A percentile compares a stretch with the other conserved stretches of the same genome.
These are phyloP conservation scores for Umbilicus rupestris DNA, from an alignment of 164 flowering plant species.

Conservation along the genomic window DNA sequence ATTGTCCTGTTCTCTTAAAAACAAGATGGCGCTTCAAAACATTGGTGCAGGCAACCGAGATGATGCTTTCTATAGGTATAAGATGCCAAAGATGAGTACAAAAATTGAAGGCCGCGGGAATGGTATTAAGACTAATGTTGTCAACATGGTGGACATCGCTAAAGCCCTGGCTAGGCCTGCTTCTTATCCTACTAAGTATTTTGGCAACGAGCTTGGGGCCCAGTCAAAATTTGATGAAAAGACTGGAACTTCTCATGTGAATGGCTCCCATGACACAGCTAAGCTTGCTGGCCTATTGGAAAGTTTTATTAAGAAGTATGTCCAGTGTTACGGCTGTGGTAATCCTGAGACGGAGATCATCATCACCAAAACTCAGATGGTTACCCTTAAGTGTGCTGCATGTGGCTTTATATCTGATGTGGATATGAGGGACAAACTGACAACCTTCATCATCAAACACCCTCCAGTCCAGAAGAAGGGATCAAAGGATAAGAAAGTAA, in stretches of 20 bases:
- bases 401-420: constrained; percentile 90
- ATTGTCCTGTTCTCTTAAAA: constrained; percentile 25
- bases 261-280: constrained; percentile 80
- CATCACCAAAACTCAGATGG: constrained; percentile 75
- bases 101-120: constrained; percentile 92
- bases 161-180: constrained; percentile 92
- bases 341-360: constrained; percentile 83
- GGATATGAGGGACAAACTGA: constrained; percentile 88
- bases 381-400: constrained; percentile 79
- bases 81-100: constrained; percentile 90
- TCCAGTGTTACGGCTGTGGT: constrained; percentile 89
- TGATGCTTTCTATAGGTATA: constrained; percentile 96
- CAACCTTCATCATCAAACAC: constrained; percentile 74
- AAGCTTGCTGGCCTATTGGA: constrained; percentile 86
- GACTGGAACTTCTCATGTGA: constrained; percentile 71
- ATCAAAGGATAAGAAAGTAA: constrained; percentile 71
- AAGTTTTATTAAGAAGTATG: constrained; percentile 82
- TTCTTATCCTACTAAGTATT: constrained; percentile 81
- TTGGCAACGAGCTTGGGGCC: constrained; percentile 90
- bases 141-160: constrained; percentile 88
- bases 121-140: constrained; percentile 93
- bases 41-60: constrained; percentile 86
- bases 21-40: constrained; percentile 77
- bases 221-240: constrained; percentile 93
- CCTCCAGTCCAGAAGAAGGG: constrained; percentile 82